Conservation (phyloP, 2,329 filamentous ascomycete genomes). For the Penicillium thymicola region DNA sequence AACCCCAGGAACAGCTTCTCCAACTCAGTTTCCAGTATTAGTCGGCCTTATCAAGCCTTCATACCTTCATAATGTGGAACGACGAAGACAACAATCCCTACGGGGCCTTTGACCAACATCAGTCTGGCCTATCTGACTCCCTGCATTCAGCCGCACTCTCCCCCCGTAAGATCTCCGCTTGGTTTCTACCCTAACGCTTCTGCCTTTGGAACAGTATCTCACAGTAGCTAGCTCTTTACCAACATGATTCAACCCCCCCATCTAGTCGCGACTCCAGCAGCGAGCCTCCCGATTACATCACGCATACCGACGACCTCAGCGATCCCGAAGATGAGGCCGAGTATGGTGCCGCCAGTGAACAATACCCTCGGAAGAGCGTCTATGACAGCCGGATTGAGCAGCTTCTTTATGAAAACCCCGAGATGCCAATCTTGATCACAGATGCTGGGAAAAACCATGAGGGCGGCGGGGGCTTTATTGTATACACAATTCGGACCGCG, state of each 20-base stretch:
- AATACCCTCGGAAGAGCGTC: constrained; percentile 64
- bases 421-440: constrained; percentile 84
- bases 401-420: constrained; percentile 91
- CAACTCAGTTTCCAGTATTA: constrained; percentile 5
- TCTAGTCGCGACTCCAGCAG: constrained; percentile 70
- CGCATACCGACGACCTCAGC: constrained; percentile 53
- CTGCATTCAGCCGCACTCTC: constrained; percentile 55
- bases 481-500: constrained; percentile 93
- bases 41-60: constrained; percentile 3
- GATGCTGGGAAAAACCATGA: constrained; percentile 94
- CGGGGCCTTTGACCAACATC: constrained; percentile 84
- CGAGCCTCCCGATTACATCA: constrained; percentile 58
- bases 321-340: constrained; percentile 58
- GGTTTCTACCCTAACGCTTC: neutral
- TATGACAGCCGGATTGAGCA: constrained; percentile 97
- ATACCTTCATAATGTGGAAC: constrained; percentile 76
- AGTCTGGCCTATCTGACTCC: constrained; percentile 70
- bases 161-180: constrained; percentile 48
- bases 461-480: constrained; percentile 88
- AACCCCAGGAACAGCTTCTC: constrained; percentile 23
- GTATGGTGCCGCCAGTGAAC: constrained; percentile 48
- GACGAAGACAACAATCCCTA: constrained; percentile 99
- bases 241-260: constrained; percentile 60
- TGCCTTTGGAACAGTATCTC: constrained; percentile 9
- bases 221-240: constrained; percentile 49